Base-by-base conservation (phyloP, 2,329 filamentous ascomycete species). In the Paradendryphiella salina region DNA sequence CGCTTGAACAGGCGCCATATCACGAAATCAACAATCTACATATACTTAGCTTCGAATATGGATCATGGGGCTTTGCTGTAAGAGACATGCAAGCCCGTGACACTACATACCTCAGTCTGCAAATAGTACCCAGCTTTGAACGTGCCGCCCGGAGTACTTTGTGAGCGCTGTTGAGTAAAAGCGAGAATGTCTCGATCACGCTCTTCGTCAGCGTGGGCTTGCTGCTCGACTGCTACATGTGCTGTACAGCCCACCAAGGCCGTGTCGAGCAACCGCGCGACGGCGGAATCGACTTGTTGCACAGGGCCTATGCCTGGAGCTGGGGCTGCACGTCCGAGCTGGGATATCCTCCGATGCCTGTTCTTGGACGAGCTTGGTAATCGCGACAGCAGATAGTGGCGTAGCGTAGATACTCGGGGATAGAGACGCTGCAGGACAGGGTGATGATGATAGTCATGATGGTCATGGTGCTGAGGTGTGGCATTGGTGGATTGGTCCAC, bases 1-100 rank as follows among this genome's bases (percentile, higher is more conserved):
- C 82, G 80, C 10, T 82, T 83, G 71, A 96, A 96, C 1, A 96
- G 77, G 8, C 83, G 79, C 84, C 87, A 91, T 34, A 96, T 83
- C 13, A 76, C 74, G 53, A 77, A 79, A 57, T 80, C 74, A 23
- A 80, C 76, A 59, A 77, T 73, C 77, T 80, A 41, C 41, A n/a
- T 41, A 20, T 44, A 43, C 21, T 65, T 52, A 66, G 65, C 37
- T 9, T 26, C 6, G 23, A 9, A 9, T 10, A 10, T 26, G 23
- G 23, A 26, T 26, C 8, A 3, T 46, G 28, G 35, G 20, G 18
- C 28, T 36, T 31, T 36, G 23, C 8, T 17, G 8, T 33, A 15
- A 17, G 14, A 31, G 37, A 46, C 1, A 41, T 40, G 26, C 11
- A 14, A 14, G 34, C 36, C 31, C 37, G 13, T 32, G 28, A 37